Percentiles rank a stretch among this genome's conserved stretches.
phyloP scores from a whole-genome alignment of 345 rosid genomes.

The Syzygium aqueum region DNA sequence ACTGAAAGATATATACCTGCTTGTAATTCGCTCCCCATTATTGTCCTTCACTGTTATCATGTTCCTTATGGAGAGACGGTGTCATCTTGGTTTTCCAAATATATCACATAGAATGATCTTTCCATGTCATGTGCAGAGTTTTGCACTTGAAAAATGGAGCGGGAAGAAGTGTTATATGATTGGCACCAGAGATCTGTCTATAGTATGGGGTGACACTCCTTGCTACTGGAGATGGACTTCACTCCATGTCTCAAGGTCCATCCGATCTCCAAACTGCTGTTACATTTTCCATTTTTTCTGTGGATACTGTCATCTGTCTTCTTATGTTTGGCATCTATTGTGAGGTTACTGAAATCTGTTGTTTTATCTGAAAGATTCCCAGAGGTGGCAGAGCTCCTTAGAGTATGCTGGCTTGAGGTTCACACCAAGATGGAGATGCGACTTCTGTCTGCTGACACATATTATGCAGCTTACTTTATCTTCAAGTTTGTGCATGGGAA shows the following conservation, averaged over 20 bases:
- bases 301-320: background rate
- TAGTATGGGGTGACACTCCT: slow-evolving; percentile 24
- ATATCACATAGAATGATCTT: background rate
- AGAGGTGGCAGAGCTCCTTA: slow-evolving; percentile 35
- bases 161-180: slow-evolving; percentile 31
- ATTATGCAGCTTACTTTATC: slow-evolving; percentile 38
- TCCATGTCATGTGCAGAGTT: slow-evolving; percentile 7
- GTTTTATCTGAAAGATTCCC: slow-evolving; percentile 12
- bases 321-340: background rate
- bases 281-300: background rate
- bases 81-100: background rate
- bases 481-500: slow-evolving; percentile 6
- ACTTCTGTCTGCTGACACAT: slow-evolving; percentile 31
- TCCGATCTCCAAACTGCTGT: background rate
- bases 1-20: background rate
- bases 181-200: slow-evolving; percentile 14
- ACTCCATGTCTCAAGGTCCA: slow-evolving; percentile 12
- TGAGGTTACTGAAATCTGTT: background rate
- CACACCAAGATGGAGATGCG: slow-evolving; percentile 19
- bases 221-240: slow-evolving; percentile 15
- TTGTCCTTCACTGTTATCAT: background rate
- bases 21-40: background rate
- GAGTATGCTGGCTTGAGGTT: slow-evolving; percentile 47
- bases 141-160: slow-evolving; percentile 16
- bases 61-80: background rate